Evolutionary conservation across 192 early-diverging fungal genomes (phyloP).

Genomic region (Coemansia asiatica): DNA sequence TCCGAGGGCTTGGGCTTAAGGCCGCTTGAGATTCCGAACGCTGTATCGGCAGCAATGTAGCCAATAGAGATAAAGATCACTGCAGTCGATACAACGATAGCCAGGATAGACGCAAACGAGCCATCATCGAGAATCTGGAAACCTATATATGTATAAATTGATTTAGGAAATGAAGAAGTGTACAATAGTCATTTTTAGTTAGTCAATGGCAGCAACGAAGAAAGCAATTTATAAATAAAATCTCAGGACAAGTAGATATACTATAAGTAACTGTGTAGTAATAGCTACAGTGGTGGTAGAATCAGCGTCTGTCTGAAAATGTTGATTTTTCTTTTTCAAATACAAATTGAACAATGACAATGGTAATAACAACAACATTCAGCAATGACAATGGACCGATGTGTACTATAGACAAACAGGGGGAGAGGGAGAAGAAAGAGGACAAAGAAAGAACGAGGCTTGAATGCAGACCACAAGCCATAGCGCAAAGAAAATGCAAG

Average conservation of each 20-base stretch:
- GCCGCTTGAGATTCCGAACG: constrained; percentile 50
- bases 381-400: background rate
- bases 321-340: too few relatives aligned
- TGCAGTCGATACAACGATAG: constrained; percentile 32
- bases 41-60: constrained; percentile 53
- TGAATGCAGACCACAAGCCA: constrained; percentile 4
- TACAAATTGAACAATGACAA: too few relatives aligned
- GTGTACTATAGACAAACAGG: constrained; percentile 4
- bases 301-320: too few relatives aligned
- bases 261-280: too few relatives aligned
- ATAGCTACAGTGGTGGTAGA: too few relatives aligned
- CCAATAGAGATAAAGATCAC: constrained; percentile 50
- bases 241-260: too few relatives aligned
- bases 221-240: too few relatives aligned
- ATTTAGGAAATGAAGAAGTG: background rate
- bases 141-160: constrained; percentile 20
- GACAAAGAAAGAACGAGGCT: constrained; percentile 4
- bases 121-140: constrained; percentile 56
- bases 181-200: constrained; percentile 2
- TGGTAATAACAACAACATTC: too few relatives aligned
- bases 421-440: background rate
- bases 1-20: constrained; percentile 44
- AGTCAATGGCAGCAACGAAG: background rate
- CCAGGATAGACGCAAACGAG: constrained; percentile 48
- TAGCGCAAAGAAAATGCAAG: background rate